phyloP scores from a whole-genome alignment of 1,139 yeast species.

The Yamadazyma kanchanaburiensis region DNA sequence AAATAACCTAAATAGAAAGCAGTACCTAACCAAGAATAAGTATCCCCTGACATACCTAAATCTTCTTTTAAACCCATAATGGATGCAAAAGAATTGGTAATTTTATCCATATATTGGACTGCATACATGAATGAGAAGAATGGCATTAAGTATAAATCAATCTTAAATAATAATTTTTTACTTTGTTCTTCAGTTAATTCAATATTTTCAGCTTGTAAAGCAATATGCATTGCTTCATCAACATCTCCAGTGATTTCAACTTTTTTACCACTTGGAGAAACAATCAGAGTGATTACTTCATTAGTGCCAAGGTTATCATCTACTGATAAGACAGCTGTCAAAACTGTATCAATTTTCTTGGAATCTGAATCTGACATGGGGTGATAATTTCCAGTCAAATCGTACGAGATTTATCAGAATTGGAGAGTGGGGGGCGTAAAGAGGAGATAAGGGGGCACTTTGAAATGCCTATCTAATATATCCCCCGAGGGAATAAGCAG shows the following conservation, averaged over 20 bases:
- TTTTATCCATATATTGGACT: slow-evolving; percentile 35
- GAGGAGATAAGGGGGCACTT: too few species aligned
- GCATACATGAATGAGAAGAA: slow-evolving; percentile 47
- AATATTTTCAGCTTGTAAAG: slow-evolving; percentile 6
- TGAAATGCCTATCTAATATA: not conserved
- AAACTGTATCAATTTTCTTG: not conserved
- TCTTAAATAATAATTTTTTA: slow-evolving; percentile 31
- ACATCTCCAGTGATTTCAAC: slow-evolving; percentile 26
- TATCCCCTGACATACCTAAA: slow-evolving; percentile 16
- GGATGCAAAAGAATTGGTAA: slow-evolving; percentile 36
- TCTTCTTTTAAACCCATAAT: slow-evolving; percentile 20
- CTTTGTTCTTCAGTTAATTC: slow-evolving; percentile 7
- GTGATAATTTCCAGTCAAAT: not conserved
- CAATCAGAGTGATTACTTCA: slow-evolving; percentile 18
- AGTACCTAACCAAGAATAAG: slow-evolving; percentile 50
- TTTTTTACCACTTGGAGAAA: slow-evolving; percentile 25
- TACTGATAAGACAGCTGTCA: slow-evolving; percentile 1
- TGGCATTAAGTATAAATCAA: slow-evolving; percentile 52
- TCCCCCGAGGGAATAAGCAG: not conserved
- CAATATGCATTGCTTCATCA: slow-evolving; percentile 30
- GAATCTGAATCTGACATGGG: slow-evolving; percentile 1
- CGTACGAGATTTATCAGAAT: not conserved
- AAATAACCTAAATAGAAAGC: slow-evolving; percentile 53
- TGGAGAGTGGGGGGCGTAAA: too few species aligned
- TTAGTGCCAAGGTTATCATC: slow-evolving; percentile 11